Base-by-base conservation (phyloP, 2,329 filamentous ascomycete genomes). In the Hypoxylon sp. region DNA sequence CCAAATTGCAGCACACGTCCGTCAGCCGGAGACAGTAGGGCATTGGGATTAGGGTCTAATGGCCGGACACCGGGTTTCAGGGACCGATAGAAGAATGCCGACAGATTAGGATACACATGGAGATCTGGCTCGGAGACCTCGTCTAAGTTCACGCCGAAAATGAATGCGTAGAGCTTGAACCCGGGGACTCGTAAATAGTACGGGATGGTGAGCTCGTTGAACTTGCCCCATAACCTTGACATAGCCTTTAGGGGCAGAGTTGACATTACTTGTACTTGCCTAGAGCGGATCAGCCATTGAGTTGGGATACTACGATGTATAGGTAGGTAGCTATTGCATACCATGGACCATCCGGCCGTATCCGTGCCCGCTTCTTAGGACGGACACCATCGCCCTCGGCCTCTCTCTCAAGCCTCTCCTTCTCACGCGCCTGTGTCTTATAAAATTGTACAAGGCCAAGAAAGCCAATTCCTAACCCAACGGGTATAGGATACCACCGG, bases 11-110 rank as follows among this genome's bases (percentile, higher is more conserved):
- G 87, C 50, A 99, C 87, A 70, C 92, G 92, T 51, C 96, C 96
- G 79, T 99, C 96, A 4, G 96, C 89, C 0, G 96, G 97, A 0
- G 93, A 96, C 6, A 98, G 83, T 4, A 99, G 82, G 8, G 93
- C 92, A 75, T 92, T 91, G 1, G 88, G 87, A 73, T 95, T 89
- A 1, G 93, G 89, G 76, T 98, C 93, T 13, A 99, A 85, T 1
- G 94, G 94, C 27, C 96, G 91, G 11, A 87, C 89, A 35, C 94
- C 95, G 5, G 95, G 93, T 79, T 98, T 98, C 67, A 99, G 86
- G 1, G 91, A 93, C 68, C 96, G 93, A 80, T 98, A 99, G 85
- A 99, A 99, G 85, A 99, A 99, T 65, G 95, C 89, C 5, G 95
- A 93, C 44, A 99, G 89, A 78, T 99, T 99, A 19, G 94, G 93